Evolutionary conservation across 257 asterid species (phyloP).

Genomic region (Nicotiana tomentosiformis): DNA sequence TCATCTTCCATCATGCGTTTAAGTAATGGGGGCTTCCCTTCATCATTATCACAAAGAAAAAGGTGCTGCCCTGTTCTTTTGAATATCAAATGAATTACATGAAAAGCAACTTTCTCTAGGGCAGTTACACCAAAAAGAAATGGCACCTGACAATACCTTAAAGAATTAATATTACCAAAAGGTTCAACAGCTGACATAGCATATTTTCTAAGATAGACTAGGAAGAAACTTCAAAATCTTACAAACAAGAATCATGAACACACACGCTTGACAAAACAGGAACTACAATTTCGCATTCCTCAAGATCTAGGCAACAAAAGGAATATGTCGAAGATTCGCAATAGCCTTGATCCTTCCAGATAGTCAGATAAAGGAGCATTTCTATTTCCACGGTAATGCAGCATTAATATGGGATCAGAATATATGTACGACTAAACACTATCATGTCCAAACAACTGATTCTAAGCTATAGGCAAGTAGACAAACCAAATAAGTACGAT

Average conservation of each 20-base stretch:
- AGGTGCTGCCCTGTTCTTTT: constrained; percentile 95
- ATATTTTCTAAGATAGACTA: neutral
- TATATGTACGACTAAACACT: neutral
- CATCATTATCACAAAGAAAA: constrained; percentile 72
- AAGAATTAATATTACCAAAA: neutral
- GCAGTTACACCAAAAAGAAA: constrained; percentile 92
- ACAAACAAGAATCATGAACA: neutral
- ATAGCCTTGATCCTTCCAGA: neutral
- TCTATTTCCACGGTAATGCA: neutral
- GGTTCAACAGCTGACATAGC: neutral
- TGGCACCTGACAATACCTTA: constrained; percentile 61
- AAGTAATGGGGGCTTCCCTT: constrained; percentile 85
- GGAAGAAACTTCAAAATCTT: neutral
- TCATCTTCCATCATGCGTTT: constrained; percentile 76
- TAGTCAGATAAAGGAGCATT: neutral
- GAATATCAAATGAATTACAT: constrained; percentile 81
- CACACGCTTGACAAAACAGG: neutral
- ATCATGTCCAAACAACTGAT: neutral
- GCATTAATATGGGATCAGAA: neutral
- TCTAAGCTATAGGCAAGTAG: neutral
- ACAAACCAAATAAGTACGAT: neutral
- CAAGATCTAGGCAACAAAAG: neutral
- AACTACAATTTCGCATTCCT: neutral
- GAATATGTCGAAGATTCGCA: neutral
- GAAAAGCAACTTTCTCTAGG: constrained; percentile 68